phyloP scores from a whole-genome alignment of 805 yeast genomes.

The Candida dendrica region DNA sequence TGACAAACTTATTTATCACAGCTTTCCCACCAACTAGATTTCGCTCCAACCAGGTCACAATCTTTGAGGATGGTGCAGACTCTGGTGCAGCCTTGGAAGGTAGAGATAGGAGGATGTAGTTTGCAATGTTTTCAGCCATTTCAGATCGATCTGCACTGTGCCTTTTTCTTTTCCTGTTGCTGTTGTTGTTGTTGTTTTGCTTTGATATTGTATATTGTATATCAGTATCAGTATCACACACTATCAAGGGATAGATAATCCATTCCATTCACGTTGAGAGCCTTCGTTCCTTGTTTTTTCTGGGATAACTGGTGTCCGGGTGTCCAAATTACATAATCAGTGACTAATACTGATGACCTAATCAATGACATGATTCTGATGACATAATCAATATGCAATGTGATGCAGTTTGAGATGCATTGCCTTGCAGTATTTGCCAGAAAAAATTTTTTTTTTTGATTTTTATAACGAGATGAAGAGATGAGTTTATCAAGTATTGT shows the following conservation, averaged over 20 bases:
- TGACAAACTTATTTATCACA: conserved; percentile 46
- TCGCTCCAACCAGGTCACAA: conserved; percentile 47
- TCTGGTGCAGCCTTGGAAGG: conserved; percentile 51
- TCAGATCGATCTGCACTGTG: too few relatives aligned
- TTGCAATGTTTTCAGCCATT: conserved; percentile 29
- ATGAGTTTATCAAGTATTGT: too few relatives aligned
- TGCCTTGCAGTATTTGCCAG: too few relatives aligned
- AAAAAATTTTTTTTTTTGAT: too few relatives aligned
- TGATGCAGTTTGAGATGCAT: neutral
- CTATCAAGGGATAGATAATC: too few relatives aligned
- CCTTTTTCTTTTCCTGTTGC: neutral
- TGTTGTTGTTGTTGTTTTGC: neutral
- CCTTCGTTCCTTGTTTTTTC: too few relatives aligned
- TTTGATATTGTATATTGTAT: too few relatives aligned
- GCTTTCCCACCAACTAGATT: conserved; percentile 50
- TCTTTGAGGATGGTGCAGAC: conserved; percentile 33
- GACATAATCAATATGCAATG: too few relatives aligned
- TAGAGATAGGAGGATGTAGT: conserved; percentile 48
- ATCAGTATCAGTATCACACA: too few relatives aligned
- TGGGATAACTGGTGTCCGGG: too few relatives aligned
- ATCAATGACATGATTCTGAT: neutral
- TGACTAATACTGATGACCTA: neutral
- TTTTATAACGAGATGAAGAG: neutral
- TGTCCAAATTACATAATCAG: too few relatives aligned
- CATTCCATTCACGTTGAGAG: too few relatives aligned